Base-by-base conservation (phyloP, 2,329 filamentous ascomycete genomes). In the Colletotrichum caudatum region DNA sequence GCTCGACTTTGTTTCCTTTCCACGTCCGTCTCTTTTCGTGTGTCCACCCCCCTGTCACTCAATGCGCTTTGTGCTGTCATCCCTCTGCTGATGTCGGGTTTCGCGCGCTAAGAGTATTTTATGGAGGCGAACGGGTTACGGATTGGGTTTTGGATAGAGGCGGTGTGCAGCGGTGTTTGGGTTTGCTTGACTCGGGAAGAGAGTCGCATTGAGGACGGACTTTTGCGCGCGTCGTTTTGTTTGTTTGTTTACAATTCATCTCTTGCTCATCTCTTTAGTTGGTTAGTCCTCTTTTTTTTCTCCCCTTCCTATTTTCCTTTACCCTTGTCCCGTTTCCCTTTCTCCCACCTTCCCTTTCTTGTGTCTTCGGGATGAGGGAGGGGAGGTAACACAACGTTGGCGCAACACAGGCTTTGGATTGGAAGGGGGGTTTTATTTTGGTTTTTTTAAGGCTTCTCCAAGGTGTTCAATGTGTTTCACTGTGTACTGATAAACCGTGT, bases 81-180 rank as follows among this genome's bases (percentile, higher is more conserved):
- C 7, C n/a, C 35, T 26, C 16, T 12, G 2, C n/a, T 26, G 20
- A 41, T 26, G 35, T n/a, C 12, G n/a, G 46, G 16, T n/a, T 18
- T 41, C 16, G 23, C 48, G 48, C 61, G 54, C 59, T 66, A 69
- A 64, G 35, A 26, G 26, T 33, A 5, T 41, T 23, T 41, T 23
- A 63, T 53, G 69, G 65, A 71, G 58, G 64, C 51, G 41, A 68
- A 48, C 44, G 51, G 41, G 64, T 69, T 64, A 62, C 69, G 65
- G 51, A 50, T 64, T 50, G 33, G 65, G 69, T 64, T 69, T 59
- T 59, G 53, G 26, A 59, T 63, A 33, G 53, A 69, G 60, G 64
- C 69, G 64, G 69, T 71, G 69, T 69, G 64, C 48, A 41, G 65
- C 16, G 5, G 14, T 23, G 20, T 41, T 26, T 56, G 50, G 58